A percentile compares a stretch with the other conserved stretches of the same genome.
Evolutionary conservation across 768 basidiomycete genomes (phyloP).

Genomic region (Holtermannia corniformis): DNA sequence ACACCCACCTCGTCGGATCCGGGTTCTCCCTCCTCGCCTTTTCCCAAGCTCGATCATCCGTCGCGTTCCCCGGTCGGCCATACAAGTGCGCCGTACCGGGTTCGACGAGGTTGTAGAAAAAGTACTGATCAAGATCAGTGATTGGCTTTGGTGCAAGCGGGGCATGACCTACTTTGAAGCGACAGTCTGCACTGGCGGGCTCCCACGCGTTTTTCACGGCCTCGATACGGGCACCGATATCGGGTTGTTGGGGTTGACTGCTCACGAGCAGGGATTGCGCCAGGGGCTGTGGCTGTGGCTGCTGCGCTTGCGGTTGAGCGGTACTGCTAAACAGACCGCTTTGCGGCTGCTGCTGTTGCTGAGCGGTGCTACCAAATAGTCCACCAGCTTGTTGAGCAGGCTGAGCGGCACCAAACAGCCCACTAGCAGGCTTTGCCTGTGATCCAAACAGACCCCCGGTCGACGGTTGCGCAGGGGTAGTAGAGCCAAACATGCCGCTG

Average conservation of each 20-base stretch:
- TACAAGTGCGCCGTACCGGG: slow-evolving; percentile 31
- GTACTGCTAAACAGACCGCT: not conserved
- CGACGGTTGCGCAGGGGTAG: slow-evolving; percentile 6
- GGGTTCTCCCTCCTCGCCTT: slow-evolving; percentile 38
- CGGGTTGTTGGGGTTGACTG: slow-evolving; percentile 13
- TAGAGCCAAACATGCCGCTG: not conserved
- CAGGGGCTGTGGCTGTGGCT: not conserved
- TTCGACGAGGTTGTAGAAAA: slow-evolving; percentile 39
- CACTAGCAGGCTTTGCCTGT: not conserved
- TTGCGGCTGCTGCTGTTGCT: slow-evolving; percentile 18
- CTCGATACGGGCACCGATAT: slow-evolving; percentile 35
- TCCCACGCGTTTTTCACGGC: slow-evolving; percentile 36
- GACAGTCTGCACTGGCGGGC: slow-evolving; percentile 23
- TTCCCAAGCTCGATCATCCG: slow-evolving; percentile 36
- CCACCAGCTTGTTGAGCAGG: slow-evolving; percentile 7
- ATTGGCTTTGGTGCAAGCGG: not conserved
- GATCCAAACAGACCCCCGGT: not conserved
- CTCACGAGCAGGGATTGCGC: slow-evolving; percentile 1
- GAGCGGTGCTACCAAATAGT: slow-evolving; percentile 2
- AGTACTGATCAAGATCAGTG: slow-evolving; percentile 25
- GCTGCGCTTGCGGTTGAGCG: slow-evolving; percentile 1
- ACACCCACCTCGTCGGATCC: slow-evolving; percentile 30
- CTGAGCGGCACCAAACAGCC: not conserved
- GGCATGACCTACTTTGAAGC: slow-evolving; percentile 34
- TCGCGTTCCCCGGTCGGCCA: slow-evolving; percentile 31